Evolutionary conservation across 2,329 filamentous ascomycete species (phyloP).

Genomic region (Coniochaeta hoffmannii): DNA sequence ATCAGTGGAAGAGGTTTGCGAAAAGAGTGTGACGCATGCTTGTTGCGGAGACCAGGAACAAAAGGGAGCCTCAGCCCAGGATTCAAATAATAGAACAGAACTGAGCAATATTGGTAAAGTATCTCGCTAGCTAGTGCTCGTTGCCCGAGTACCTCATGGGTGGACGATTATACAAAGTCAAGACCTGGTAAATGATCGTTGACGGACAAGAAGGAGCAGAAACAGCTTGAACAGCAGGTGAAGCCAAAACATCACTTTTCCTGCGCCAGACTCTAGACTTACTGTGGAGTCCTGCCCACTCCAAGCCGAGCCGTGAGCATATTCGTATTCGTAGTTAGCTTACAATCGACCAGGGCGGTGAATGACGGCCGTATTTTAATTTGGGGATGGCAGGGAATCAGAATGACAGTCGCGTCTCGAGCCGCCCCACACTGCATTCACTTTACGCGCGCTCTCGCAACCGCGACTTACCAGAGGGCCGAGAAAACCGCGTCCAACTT

Average conservation of each 20-base stretch:
- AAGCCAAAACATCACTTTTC: neutral
- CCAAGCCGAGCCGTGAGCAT: too few relatives aligned
- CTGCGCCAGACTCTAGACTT: too few relatives aligned
- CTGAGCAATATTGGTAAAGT: too few relatives aligned
- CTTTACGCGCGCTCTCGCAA: neutral
- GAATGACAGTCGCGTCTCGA: neutral
- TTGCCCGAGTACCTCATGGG: too few relatives aligned
- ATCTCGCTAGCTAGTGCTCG: too few relatives aligned
- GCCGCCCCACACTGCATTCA: neutral
- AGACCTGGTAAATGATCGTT: neutral
- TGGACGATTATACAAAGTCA: too few relatives aligned
- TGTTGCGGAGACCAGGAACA: neutral
- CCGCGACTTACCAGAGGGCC: neutral
- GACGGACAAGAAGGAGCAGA: neutral
- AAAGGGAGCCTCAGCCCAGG: neutral
- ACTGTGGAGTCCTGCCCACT: too few relatives aligned
- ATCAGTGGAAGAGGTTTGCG: neutral
- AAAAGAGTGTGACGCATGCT: neutral
- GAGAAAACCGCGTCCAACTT: constrained; percentile 2
- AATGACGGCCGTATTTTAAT: neutral
- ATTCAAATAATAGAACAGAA: neutral
- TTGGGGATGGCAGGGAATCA: neutral
- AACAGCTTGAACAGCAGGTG: too few relatives aligned
- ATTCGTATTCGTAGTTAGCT: too few relatives aligned
- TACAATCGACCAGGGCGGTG: too few relatives aligned